A percentile compares a stretch with the other conserved stretches of the same genome.
Evolutionary conservation across 257 asterid genomes (phyloP).

Genomic region (Jacaranda copaia): DNA sequence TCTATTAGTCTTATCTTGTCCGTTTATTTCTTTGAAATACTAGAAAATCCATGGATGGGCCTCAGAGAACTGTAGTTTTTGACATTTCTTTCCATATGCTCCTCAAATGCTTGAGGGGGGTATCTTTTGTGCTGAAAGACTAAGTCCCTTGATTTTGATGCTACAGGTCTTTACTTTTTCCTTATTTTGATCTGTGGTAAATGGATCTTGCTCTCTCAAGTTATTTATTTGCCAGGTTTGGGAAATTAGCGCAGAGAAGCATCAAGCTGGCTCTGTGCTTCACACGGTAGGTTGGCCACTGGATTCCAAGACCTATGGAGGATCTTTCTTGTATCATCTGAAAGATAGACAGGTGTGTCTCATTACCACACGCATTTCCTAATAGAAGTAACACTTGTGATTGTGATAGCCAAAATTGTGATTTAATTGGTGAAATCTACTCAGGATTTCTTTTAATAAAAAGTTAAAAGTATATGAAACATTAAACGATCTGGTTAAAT

Average conservation of each 20-base stretch:
- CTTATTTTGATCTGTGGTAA: conserved; percentile 9
- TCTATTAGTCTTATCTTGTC: neutral
- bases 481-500: too few species aligned
- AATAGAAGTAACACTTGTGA: conserved; percentile 1
- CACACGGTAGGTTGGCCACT: conserved; percentile 98
- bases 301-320: conserved; percentile 89
- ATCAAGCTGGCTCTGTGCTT: conserved; percentile 81
- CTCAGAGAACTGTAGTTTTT: neutral
- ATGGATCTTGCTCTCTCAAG: conserved; percentile 31
- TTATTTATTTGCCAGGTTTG: conserved; percentile 71
- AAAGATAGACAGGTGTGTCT: conserved; percentile 78
- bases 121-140: neutral
- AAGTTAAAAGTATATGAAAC: too few species aligned
- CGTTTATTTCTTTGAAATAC: conserved; percentile 2
- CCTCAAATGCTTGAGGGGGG: neutral
- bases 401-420: conserved; percentile 2
- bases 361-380: conserved; percentile 18
- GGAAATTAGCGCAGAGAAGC: conserved; percentile 83
- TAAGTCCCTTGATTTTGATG: neutral
- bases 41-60: neutral
- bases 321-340: conserved; percentile 96
- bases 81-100: conserved; percentile 14
- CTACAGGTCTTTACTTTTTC: neutral
- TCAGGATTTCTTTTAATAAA: neutral
- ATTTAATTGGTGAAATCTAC: conserved; percentile 12